phyloP scores from a whole-genome alignment of 495 filamentous ascomycete genomes.

The Mycothermus thermophilus region DNA sequence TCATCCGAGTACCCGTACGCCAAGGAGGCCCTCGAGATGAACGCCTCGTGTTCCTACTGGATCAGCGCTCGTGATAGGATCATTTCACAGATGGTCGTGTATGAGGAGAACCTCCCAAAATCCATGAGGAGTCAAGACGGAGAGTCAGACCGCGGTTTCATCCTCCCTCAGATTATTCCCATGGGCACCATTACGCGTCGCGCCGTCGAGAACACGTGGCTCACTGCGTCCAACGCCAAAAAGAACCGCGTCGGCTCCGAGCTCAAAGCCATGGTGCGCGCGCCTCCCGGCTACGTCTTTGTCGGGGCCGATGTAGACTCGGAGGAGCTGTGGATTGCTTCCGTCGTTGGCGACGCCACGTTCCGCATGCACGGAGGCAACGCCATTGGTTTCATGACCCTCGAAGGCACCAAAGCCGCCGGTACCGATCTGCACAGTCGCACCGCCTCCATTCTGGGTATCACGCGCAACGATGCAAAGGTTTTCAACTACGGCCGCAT shows the following conservation, averaged over 20 bases:
- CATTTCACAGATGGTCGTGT: constrained; percentile 84
- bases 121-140: constrained; percentile 2
- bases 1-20: constrained; percentile 79
- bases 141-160: constrained; percentile 44
- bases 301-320: constrained; percentile 97
- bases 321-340: constrained; percentile 98
- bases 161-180: constrained; percentile 95
- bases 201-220: constrained; percentile 95
- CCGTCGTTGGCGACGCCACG: constrained; percentile 83
- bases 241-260: constrained; percentile 90
- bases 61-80: constrained; percentile 90
- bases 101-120: constrained; percentile 44
- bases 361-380: constrained; percentile 92
- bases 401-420: constrained; percentile 86
- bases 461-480: constrained; percentile 88
- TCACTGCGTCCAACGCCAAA: constrained; percentile 95
- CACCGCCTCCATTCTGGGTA: constrained; percentile 81
- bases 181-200: constrained; percentile 98
- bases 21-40: constrained; percentile 93
- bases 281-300: constrained; percentile 80
- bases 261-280: constrained; percentile 90
- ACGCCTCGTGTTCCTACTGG: constrained; percentile 97
- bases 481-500: constrained; percentile 98
- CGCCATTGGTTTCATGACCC: constrained; percentile 96
- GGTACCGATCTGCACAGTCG: constrained; percentile 93